These are phyloP conservation scores for Xanthoconium separans DNA, from an alignment of 1,284 basidiomycete species.

Conservation along the genomic window DNA sequence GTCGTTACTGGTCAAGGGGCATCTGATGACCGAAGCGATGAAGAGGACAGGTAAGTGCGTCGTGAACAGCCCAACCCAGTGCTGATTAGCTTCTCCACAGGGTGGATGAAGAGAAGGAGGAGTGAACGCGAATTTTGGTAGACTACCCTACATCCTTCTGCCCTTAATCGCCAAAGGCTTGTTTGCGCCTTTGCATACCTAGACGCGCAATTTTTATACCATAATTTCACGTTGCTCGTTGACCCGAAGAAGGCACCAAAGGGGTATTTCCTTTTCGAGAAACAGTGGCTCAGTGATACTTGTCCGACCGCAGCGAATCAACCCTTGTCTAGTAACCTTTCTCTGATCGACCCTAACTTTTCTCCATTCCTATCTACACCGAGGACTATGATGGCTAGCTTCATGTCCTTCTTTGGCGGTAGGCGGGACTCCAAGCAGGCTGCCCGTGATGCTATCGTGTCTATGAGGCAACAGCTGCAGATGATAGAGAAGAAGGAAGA, in stretches of 20 bases:
- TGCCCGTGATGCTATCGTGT: conserved; percentile 85
- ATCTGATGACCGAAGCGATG: conserved; percentile 84
- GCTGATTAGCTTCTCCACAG: conserved; percentile 18
- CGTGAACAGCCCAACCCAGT: neutral
- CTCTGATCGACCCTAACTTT: conserved; percentile 1
- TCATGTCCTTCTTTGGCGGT: conserved; percentile 84
- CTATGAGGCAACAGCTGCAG: conserved; percentile 83
- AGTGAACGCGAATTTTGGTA: conserved; percentile 26
- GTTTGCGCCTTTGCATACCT: conserved; percentile 26
- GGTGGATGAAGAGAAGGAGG: conserved; percentile 22
- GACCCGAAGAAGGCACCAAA: conserved; percentile 12
- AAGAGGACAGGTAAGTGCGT: conserved; percentile 57
- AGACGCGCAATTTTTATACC: conserved; percentile 27
- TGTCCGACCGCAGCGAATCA: conserved; percentile 1
- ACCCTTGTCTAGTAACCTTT: neutral
- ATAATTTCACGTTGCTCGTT: conserved; percentile 17
- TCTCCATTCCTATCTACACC: conserved; percentile 5
- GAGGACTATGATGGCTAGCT: conserved; percentile 71
- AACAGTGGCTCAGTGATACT: conserved; percentile 3
- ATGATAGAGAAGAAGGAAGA: conserved; percentile 99
- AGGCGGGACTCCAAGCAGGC: conserved; percentile 77
- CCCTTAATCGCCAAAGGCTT: conserved; percentile 24
- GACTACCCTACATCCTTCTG: conserved; percentile 23
- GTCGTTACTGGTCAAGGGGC: conserved; percentile 80
- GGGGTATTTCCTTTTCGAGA: conserved; percentile 26